Percentiles rank a stretch among this genome's conserved stretches.
Conservation (phyloP, 768 basidiomycete genomes). For the Boletus barrowsii region DNA sequence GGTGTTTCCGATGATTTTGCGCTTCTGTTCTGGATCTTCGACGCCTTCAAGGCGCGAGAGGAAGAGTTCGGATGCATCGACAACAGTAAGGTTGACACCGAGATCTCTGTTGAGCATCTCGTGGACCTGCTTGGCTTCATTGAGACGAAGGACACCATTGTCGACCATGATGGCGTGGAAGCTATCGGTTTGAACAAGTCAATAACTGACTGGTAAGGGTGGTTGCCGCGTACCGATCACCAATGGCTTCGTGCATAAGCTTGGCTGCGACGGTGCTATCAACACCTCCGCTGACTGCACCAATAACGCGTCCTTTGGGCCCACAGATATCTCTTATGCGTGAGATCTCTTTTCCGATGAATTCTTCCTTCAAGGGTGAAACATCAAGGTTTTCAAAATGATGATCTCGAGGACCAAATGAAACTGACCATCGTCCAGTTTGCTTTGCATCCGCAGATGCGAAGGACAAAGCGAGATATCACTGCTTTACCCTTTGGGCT, state of each 20-base stretch:
- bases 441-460: slow-evolving; percentile 75
- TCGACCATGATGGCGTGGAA: slow-evolving; percentile 99
- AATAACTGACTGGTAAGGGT: neutral
- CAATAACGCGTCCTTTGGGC: slow-evolving; percentile 91
- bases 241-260: slow-evolving; percentile 99
- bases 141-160: slow-evolving; percentile 91
- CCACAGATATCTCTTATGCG: slow-evolving; percentile 96
- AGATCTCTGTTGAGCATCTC: slow-evolving; percentile 91
- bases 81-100: slow-evolving; percentile 93
- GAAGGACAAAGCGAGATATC: slow-evolving; percentile 77
- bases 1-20: slow-evolving; percentile 98
- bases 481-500: slow-evolving; percentile 86
- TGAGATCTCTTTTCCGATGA: slow-evolving; percentile 94
- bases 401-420: slow-evolving; percentile 3
- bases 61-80: slow-evolving; percentile 94
- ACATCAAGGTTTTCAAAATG: neutral
- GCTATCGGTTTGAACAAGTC: slow-evolving; percentile 37
- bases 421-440: slow-evolving; percentile 90
- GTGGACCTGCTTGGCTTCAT: slow-evolving; percentile 89
- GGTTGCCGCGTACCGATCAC: slow-evolving; percentile 66
- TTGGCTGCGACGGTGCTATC: slow-evolving; percentile 98
- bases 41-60: slow-evolving; percentile 83
- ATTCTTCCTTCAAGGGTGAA: slow-evolving; percentile 67
- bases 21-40: slow-evolving; percentile 95
- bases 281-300: slow-evolving; percentile 96